Evolutionary conservation across 1,284 basidiomycete species (phyloP).

Genomic region (Wolfiporia cocos): DNA sequence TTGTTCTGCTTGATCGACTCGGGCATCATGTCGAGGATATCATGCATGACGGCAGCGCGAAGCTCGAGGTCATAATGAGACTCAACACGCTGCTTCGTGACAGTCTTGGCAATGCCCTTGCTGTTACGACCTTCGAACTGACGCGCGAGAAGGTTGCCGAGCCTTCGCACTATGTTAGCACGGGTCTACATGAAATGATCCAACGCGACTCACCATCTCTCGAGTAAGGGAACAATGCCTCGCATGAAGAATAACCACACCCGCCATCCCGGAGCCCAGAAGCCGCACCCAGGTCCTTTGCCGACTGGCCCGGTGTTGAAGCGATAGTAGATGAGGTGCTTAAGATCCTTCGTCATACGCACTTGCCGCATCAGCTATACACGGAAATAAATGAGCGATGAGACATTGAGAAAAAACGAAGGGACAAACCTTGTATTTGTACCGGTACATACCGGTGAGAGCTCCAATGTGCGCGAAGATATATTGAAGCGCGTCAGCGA

Average conservation of each 20-base stretch:
- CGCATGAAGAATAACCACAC: slow-evolving; percentile 99
- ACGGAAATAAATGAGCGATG: slow-evolving; percentile 4
- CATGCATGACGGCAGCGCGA: slow-evolving; percentile 98
- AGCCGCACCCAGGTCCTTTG: slow-evolving; percentile 98
- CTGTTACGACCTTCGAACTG: slow-evolving; percentile 98
- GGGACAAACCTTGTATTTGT: slow-evolving; percentile 88
- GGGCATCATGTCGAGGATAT: slow-evolving; percentile 99
- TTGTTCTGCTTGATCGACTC: slow-evolving; percentile 99
- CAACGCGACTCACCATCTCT: slow-evolving; percentile 65
- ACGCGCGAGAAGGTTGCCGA: slow-evolving; percentile 95
- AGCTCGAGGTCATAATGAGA: slow-evolving; percentile 98
- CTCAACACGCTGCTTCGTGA: slow-evolving; percentile 99
- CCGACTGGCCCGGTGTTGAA: slow-evolving; percentile 99
- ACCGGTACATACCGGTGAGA: slow-evolving; percentile 97
- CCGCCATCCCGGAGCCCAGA: slow-evolving; percentile 99
- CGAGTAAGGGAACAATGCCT: slow-evolving; percentile 95
- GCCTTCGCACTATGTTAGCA: slow-evolving; percentile 36
- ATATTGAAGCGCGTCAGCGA: slow-evolving; percentile 98
- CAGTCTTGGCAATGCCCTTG: slow-evolving; percentile 92
- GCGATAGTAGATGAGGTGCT: slow-evolving; percentile 95
- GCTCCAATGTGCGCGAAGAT: slow-evolving; percentile 98
- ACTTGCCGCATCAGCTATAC: slow-evolving; percentile 94
- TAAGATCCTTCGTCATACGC: slow-evolving; percentile 98
- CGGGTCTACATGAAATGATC: neutral
- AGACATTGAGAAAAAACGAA: neutral